Evolutionary conservation across 2,329 filamentous ascomycete species (phyloP), one percentile per base, ranked within the genome.

Genomic region (Fusarium beomiforme): DNA sequence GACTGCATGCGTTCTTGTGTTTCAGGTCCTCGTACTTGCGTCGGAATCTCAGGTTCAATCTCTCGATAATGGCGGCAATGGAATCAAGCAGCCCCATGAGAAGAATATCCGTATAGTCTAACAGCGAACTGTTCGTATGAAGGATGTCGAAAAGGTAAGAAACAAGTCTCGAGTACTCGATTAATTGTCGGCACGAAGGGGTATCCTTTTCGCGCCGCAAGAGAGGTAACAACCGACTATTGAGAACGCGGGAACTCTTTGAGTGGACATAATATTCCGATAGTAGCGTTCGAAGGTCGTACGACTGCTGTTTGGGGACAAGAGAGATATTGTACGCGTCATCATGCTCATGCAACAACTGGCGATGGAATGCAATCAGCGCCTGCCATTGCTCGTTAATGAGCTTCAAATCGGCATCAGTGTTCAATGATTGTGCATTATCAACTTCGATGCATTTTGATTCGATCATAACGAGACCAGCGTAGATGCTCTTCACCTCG

Each of bases 271-370:
- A 37, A 0, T 36, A 1, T 11, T 51, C 47, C 1, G 31, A 51
- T 5, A 24, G 31, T 3, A 36, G 47, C 0, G 3, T 17, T 16
- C 6, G 21, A 24, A 37, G 21, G 3, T 26, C 1, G 14, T 50
- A 8, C 3, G 33, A 16, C 17, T 1, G 1, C 6, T 23, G n/a
- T n/a, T n/a, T n/a, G n/a, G n/a, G 5, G 9, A 3, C 1, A n/a
- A 33, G 19, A 16, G 21, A 16, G 31, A 3, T 19, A 1, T 21
- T 31, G 19, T 11, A 17, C 19, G 6, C 9, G 3, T 5, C 47
- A 24, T 8, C 2, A 6, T 19, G 1, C 16, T n/a, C 47, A 10
- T 2, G 2, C 11, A 24, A 8, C 1, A 50, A 5, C 1, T 4
- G 0, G 6, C 16, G 21, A n/a, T 37, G 31, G 6, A 12, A 0